These are phyloP conservation scores for Dioscorea cayenensis DNA, from an alignment of 116 monocot genomes.

Conservation along the genomic window DNA sequence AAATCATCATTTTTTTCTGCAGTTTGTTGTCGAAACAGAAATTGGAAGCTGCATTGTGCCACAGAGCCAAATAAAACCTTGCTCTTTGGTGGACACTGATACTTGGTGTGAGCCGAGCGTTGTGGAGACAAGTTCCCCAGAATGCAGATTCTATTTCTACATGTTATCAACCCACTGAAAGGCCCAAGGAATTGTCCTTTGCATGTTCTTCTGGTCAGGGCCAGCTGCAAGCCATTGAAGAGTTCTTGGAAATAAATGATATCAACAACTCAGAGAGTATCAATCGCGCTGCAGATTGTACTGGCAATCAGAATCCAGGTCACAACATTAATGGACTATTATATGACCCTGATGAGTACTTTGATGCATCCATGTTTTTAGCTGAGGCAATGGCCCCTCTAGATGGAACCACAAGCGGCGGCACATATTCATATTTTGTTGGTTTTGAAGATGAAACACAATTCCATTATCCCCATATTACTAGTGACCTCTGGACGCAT, in stretches of 20 bases:
- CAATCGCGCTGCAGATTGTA: conserved; percentile 7
- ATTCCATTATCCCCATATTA: conserved; percentile 17
- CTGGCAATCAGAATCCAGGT: conserved; percentile 3
- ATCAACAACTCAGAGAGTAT: conserved; percentile 22
- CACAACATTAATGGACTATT: conserved; percentile 13
- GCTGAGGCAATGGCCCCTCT: conserved; percentile 19
- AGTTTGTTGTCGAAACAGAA: conserved; percentile 26
- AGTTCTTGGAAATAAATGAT: conserved; percentile 68
- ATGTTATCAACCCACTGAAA: conserved; percentile 6
- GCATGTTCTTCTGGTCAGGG: conserved; percentile 9
- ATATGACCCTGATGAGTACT: conserved; percentile 33
- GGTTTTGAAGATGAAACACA: conserved; percentile 16
- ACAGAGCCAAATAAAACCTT: conserved; percentile 1
- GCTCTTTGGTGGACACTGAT: conserved; percentile 3
- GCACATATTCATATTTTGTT: conserved; percentile 8
- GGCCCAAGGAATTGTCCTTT: conserved; percentile 10
- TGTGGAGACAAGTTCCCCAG: conserved; percentile 4
- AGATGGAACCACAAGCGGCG: background rate
- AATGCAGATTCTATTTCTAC: conserved; percentile 2
- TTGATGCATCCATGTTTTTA: conserved; percentile 36
- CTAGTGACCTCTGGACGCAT: conserved; percentile 27
- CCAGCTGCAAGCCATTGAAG: conserved; percentile 20
- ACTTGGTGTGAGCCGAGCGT: conserved; percentile 6
- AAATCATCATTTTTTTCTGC: background rate
- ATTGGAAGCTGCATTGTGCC: background rate